Percentiles rank a stretch among this genome's conserved stretches.
These are phyloP conservation scores for Parmelia sp. DNA, from an alignment of 495 filamentous ascomycete genomes.

Conservation along the genomic window DNA sequence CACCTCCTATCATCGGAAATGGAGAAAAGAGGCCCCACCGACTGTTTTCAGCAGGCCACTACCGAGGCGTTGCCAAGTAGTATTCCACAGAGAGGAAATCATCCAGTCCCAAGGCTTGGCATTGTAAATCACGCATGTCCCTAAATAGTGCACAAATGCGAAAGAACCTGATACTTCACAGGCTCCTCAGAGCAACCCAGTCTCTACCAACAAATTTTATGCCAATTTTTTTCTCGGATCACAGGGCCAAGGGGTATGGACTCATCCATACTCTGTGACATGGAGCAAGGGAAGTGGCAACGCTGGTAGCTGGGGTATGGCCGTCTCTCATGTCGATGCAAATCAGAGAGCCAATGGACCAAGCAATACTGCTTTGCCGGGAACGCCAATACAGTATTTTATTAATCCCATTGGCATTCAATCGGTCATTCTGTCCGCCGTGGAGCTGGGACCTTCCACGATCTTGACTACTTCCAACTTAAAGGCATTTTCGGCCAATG, in stretches of 20 bases:
- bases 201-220: slow-evolving; percentile 89
- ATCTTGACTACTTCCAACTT: slow-evolving; percentile 56
- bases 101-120: slow-evolving; percentile 44
- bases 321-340: slow-evolving; percentile 63
- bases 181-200: slow-evolving; percentile 44
- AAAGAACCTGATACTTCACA: slow-evolving; percentile 28
- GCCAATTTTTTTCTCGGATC: slow-evolving; percentile 76
- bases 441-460: slow-evolving; percentile 57
- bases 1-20: slow-evolving; percentile 42
- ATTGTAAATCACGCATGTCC: slow-evolving; percentile 37
- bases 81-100: slow-evolving; percentile 46
- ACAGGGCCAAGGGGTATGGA: slow-evolving; percentile 66
- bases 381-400: slow-evolving; percentile 61
- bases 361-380: slow-evolving; percentile 39
- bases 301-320: slow-evolving; percentile 67
- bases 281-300: slow-evolving; percentile 68
- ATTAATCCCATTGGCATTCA: slow-evolving; percentile 78
- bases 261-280: slow-evolving; percentile 75
- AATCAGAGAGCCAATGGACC: slow-evolving; percentile 59
- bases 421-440: slow-evolving; percentile 69
- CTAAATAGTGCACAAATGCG: slow-evolving; percentile 38
- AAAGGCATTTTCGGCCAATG: slow-evolving; percentile 64
- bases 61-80: slow-evolving; percentile 50
- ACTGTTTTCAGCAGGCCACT: slow-evolving; percentile 55
- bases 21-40: slow-evolving; percentile 33